Base-by-base conservation (phyloP, 2,329 filamentous ascomycete genomes). In the Scedosporium dehoogii region DNA sequence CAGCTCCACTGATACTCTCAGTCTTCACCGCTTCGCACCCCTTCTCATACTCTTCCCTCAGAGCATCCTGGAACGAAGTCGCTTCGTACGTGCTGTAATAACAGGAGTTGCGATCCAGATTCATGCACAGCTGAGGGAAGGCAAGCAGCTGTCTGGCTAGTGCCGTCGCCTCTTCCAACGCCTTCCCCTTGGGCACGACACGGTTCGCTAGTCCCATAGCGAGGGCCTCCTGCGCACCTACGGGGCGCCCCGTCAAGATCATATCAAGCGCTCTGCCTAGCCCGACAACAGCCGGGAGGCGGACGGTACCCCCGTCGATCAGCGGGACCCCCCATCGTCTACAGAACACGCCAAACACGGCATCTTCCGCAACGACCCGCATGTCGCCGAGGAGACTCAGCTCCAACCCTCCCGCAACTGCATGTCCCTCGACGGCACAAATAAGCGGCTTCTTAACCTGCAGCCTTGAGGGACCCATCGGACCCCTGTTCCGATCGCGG, bases 81-180 rank as follows among this genome's bases (percentile, higher is more conserved):
- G 81, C 79, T 7, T 78, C 69, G 64, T 80, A 84, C 0, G 75
- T 74, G 12, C 77, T 73, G 68, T 84, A 78, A 63, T 84, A 83
- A 42, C 74, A 76, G 9, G 73, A 78, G 3, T 66, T 68, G 3
- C 81, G 72, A 67, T 85, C 82, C 2, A 69, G 70, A 60, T 79
- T 81, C 76, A 85, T 77, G 66, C 80, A 82, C 5, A 69, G 67
- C 66, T 83, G 77, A 1, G 82, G 82, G 58, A 84, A 84, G 3
- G 67, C 65, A 2, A 81, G 64, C 41, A 85, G 64, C 64, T 76
- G 70, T 59, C 70, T 69, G 2, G 81, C 82, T 59, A 85, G 72
- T 38, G 71, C 71, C 44, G 72, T 73, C 0, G 82, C 81, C 65
- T 80, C 80, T 5, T 77, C 73, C n/a, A 81, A 63, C 3, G 78